phyloP scores from a whole-genome alignment of 169 alveolate species.

The Plasmodium ovale region DNA sequence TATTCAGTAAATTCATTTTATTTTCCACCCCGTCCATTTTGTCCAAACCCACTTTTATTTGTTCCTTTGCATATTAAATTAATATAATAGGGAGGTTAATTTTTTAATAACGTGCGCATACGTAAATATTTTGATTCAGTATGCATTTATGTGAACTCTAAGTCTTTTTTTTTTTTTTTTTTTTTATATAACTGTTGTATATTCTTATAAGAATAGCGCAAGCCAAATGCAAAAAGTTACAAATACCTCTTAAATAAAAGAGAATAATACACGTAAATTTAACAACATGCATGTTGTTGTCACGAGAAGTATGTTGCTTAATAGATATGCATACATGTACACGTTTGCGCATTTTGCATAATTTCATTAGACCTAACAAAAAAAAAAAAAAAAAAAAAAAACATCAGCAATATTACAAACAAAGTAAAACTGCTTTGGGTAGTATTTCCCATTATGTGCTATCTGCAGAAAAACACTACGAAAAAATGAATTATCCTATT shows the following conservation, averaged over 20 bases:
- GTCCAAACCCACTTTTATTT: neutral
- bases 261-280: neutral
- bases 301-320: too few relatives aligned
- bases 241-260: slow-evolving; percentile 13
- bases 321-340: neutral
- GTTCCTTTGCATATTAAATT: neutral
- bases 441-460: too few relatives aligned
- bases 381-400: too few relatives aligned
- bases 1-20: neutral
- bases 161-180: slow-evolving; percentile 25
- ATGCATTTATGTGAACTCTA: neutral
- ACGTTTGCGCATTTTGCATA: neutral
- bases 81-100: neutral
- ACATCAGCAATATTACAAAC: too few relatives aligned
- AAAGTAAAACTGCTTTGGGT: too few relatives aligned
- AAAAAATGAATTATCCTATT: too few relatives aligned
- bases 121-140: neutral
- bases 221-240: slow-evolving; percentile 20
- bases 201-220: neutral
- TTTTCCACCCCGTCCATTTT: neutral
- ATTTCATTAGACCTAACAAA: neutral
- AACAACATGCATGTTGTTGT: too few relatives aligned
- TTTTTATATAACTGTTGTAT: neutral
- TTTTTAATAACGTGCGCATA: neutral
- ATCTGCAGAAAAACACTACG: too few relatives aligned